A percentile compares a stretch with the other conserved stretches of the same genome.
Evolutionary conservation across 768 basidiomycete genomes (phyloP).

Genomic region (Leccinum rimulosum): DNA sequence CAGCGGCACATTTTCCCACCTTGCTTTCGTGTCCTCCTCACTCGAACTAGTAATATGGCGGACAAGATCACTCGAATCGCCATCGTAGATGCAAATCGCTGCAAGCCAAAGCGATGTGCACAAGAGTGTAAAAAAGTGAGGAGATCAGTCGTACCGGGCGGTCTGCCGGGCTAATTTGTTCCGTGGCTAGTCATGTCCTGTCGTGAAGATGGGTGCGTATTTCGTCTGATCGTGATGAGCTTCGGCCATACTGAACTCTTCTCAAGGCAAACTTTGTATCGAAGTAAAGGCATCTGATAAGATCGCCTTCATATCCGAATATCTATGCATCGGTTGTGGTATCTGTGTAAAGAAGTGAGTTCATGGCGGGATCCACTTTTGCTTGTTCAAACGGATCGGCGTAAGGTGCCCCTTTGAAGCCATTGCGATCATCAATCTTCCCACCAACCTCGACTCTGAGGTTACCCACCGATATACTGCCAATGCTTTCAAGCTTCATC

Average conservation of each 20-base stretch:
- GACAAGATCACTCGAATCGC: conserved; percentile 99
- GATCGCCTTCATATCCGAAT: conserved; percentile 98
- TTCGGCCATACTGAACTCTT: neutral
- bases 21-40: neutral
- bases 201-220: conserved; percentile 89
- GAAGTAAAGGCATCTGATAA: conserved; percentile 96
- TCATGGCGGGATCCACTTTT: neutral
- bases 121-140: conserved; percentile 96
- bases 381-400: conserved; percentile 2
- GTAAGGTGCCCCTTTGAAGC: conserved; percentile 97
- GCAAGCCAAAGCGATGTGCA: conserved; percentile 95
- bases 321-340: conserved; percentile 99
- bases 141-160: conserved; percentile 6
- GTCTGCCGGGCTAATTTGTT: conserved; percentile 4
- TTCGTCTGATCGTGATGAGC: conserved; percentile 3
- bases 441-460: conserved; percentile 92
- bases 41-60: conserved; percentile 47
- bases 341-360: conserved; percentile 99
- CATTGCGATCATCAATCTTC: conserved; percentile 97
- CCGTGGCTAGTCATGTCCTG: conserved; percentile 77
- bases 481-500: conserved; percentile 98
- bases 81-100: conserved; percentile 87
- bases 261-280: conserved; percentile 90
- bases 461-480: conserved; percentile 98
- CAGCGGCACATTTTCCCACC: too few species aligned